phyloP scores from a whole-genome alignment of 495 filamentous ascomycete genomes.

The Lepraria neglecta region DNA sequence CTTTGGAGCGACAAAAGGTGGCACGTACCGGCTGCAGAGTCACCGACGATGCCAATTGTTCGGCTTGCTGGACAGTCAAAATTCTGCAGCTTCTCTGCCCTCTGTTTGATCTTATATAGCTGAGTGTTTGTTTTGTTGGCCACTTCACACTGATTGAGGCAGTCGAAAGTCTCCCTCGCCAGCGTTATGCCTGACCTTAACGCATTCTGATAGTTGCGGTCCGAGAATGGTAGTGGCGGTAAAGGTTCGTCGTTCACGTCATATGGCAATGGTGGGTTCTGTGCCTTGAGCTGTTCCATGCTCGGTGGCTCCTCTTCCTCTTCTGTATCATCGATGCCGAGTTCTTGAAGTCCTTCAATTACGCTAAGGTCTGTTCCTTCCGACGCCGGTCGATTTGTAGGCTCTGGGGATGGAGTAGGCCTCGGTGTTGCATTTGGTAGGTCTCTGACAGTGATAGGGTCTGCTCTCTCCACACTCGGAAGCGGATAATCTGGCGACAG shows the following conservation, averaged over 20 bases:
- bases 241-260: constrained; percentile 1
- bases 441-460: constrained; percentile 16
- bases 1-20: neutral
- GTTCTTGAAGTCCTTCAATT: neutral
- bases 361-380: neutral
- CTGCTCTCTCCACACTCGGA: neutral
- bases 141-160: neutral
- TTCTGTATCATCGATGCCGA: neutral
- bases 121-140: neutral
- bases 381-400: neutral
- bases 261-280: neutral
- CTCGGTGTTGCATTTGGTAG: constrained; percentile 16
- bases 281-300: neutral
- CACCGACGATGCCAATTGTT: constrained; percentile 14
- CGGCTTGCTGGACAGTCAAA: constrained; percentile 15
- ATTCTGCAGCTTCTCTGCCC: neutral
- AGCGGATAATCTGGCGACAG: neutral
- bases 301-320: neutral
- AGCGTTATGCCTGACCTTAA: neutral
- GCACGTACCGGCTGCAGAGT: constrained; percentile 15
- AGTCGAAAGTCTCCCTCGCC: neutral
- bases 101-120: constrained; percentile 8
- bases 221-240: constrained; percentile 5
- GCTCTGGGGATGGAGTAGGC: constrained; percentile 6
- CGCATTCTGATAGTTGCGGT: constrained; percentile 13